phyloP scores from a whole-genome alignment of 345 rosid genomes.

The Mangifera indica region DNA sequence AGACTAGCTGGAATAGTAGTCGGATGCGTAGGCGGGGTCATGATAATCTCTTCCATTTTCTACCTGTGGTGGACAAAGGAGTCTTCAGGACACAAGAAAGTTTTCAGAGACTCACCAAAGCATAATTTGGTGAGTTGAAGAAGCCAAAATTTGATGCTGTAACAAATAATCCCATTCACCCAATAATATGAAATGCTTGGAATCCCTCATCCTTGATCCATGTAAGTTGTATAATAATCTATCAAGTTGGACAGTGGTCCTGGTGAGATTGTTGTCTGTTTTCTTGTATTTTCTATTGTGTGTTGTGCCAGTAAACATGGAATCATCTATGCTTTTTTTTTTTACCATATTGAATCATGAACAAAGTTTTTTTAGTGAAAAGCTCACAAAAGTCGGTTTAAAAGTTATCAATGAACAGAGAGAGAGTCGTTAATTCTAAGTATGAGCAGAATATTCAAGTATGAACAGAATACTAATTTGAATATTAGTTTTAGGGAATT shows the following conservation, averaged over 20 bases:
- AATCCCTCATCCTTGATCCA: neutral
- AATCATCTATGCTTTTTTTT: neutral
- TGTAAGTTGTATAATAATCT: neutral
- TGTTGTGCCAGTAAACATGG: neutral
- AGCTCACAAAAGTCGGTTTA: neutral
- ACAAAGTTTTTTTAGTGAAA: too few relatives aligned
- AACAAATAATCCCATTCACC: neutral
- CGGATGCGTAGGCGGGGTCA: conserved; percentile 33
- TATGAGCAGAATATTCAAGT: too few relatives aligned
- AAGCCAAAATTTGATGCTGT: neutral
- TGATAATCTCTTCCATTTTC: conserved; percentile 32
- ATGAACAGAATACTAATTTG: too few relatives aligned
- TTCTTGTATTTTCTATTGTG: neutral
- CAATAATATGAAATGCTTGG: neutral
- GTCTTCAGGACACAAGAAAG: conserved; percentile 14
- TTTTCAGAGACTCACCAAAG: conserved; percentile 28
- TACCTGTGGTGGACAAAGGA: conserved; percentile 38
- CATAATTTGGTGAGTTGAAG: neutral
- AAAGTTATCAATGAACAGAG: neutral
- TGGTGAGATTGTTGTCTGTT: neutral
- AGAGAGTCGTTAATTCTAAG: too few relatives aligned
- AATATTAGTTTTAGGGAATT: too few relatives aligned
- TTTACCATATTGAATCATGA: neutral
- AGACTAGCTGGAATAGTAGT: conserved; percentile 37
- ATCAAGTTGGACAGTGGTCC: neutral